Percentiles rank a stretch among this genome's conserved stretches.
Conservation (phyloP, 257 asterid genomes). For the Jasminum sambac region DNA sequence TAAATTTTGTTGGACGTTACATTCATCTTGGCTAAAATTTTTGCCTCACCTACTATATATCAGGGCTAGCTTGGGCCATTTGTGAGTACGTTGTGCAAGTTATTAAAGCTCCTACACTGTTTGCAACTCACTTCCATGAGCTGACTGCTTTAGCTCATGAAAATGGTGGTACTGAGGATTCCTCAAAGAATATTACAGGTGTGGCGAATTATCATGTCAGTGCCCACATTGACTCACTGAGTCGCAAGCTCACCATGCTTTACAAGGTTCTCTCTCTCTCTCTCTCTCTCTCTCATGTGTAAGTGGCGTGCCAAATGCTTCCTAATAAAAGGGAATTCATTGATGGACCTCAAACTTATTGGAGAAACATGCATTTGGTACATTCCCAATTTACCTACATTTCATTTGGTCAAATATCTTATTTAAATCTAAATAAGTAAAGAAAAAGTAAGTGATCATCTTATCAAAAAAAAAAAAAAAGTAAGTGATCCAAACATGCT, state of each 20-base stretch:
- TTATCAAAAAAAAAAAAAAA: too few relatives aligned
- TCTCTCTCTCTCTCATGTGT: slow-evolving; percentile 21
- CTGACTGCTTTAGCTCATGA: slow-evolving; percentile 81
- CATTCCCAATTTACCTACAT: background rate
- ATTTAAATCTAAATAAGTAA: slow-evolving; percentile 4
- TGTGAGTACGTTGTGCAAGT: slow-evolving; percentile 89
- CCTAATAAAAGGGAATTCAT: background rate
- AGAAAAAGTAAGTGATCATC: too few relatives aligned
- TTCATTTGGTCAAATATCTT: background rate
- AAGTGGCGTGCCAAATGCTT: background rate
- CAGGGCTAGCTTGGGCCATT: slow-evolving; percentile 98
- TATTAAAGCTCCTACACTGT: slow-evolving; percentile 85
- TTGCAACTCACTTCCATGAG: slow-evolving; percentile 99
- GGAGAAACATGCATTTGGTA: background rate
- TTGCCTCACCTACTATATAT: slow-evolving; percentile 19
- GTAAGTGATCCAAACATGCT: background rate
- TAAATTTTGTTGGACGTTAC: slow-evolving; percentile 11
- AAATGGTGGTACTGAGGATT: slow-evolving; percentile 37
- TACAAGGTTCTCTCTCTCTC: slow-evolving; percentile 60
- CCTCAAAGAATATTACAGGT: slow-evolving; percentile 52
- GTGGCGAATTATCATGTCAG: slow-evolving; percentile 91
- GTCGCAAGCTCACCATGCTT: slow-evolving; percentile 95
- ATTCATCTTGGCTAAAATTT: slow-evolving; percentile 14
- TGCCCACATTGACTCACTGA: slow-evolving; percentile 88
- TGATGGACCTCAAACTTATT: background rate